Conservation (phyloP, 495 filamentous ascomycete genomes). For the Viridothelium virens region DNA sequence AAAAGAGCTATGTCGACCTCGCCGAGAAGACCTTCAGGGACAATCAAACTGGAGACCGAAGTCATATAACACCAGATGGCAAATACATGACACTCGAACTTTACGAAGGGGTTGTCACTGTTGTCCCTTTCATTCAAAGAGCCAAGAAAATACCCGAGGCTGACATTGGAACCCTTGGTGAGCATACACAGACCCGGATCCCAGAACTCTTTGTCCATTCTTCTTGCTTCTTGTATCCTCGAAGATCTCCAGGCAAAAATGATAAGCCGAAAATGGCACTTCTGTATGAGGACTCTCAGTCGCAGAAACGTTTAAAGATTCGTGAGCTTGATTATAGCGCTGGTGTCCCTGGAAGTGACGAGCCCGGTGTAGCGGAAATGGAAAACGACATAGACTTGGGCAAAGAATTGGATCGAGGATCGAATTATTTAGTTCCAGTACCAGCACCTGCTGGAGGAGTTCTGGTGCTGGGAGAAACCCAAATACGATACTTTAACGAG, state of each 20-base stretch:
- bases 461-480: slow-evolving; percentile 77
- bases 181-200: slow-evolving; percentile 64
- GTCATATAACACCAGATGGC: slow-evolving; percentile 74
- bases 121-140: slow-evolving; percentile 57
- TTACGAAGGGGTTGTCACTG: slow-evolving; percentile 79
- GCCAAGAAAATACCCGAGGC: slow-evolving; percentile 41
- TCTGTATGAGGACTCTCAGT: slow-evolving; percentile 66
- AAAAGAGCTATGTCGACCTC: slow-evolving; percentile 61
- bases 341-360: slow-evolving; percentile 35
- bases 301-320: slow-evolving; percentile 52
- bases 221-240: slow-evolving; percentile 70
- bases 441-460: slow-evolving; percentile 49
- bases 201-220: slow-evolving; percentile 81
- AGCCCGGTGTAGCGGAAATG: slow-evolving; percentile 46
- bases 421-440: slow-evolving; percentile 78
- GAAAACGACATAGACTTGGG: slow-evolving; percentile 43
- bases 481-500: slow-evolving; percentile 73
- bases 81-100: slow-evolving; percentile 76
- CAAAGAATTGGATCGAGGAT: slow-evolving; percentile 62
- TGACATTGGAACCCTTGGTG: slow-evolving; percentile 53
- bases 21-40: slow-evolving; percentile 75
- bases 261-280: slow-evolving; percentile 73
- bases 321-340: slow-evolving; percentile 47
- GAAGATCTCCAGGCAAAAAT: slow-evolving; percentile 30
- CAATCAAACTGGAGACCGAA: slow-evolving; percentile 64